A percentile compares a stretch with the other conserved stretches of the same genome.
Evolutionary conservation across 805 yeast genomes (phyloP).

Genomic region (Saccharomycopsis javanensis): DNA sequence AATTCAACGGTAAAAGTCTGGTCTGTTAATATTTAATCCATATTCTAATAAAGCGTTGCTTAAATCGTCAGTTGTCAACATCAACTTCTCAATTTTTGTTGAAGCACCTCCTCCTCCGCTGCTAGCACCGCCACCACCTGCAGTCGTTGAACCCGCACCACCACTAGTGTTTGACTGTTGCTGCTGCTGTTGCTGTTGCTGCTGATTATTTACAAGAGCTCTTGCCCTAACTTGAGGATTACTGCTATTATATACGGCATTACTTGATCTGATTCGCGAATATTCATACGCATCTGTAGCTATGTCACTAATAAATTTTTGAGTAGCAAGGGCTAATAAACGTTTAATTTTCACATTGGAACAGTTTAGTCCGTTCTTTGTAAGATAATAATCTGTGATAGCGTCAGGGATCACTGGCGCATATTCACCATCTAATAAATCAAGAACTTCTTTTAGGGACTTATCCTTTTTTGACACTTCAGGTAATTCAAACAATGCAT

Average conservation of each 20-base stretch:
- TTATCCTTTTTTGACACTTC: constrained; percentile 71
- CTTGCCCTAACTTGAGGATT: constrained; percentile 82
- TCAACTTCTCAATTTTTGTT: constrained; percentile 63
- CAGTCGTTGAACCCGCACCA: constrained; percentile 27
- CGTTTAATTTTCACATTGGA: constrained; percentile 72
- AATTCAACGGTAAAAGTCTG: constrained; percentile 77
- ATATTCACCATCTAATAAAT: constrained; percentile 75
- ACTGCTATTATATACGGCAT: constrained; percentile 75
- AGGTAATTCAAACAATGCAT: constrained; percentile 43
- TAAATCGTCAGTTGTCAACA: constrained; percentile 85
- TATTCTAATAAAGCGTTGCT: constrained; percentile 90
- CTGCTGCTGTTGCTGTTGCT: constrained; percentile 8
- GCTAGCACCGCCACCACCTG: constrained; percentile 34
- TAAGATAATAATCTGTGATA: constrained; percentile 84
- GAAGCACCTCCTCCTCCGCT: constrained; percentile 28
- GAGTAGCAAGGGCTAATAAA: constrained; percentile 87
- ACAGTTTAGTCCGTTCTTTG: constrained; percentile 77
- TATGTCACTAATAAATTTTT: constrained; percentile 85
- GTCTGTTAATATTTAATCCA: constrained; percentile 80
- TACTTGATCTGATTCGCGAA: constrained; percentile 80
- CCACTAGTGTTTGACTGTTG: constrained; percentile 24
- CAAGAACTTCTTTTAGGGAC: constrained; percentile 72
- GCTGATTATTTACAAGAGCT: constrained; percentile 56
- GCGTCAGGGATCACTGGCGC: constrained; percentile 96
- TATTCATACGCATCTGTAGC: constrained; percentile 97